Base-by-base conservation (phyloP, 768 basidiomycete genomes). In the Daedaleopsis sinensis region DNA sequence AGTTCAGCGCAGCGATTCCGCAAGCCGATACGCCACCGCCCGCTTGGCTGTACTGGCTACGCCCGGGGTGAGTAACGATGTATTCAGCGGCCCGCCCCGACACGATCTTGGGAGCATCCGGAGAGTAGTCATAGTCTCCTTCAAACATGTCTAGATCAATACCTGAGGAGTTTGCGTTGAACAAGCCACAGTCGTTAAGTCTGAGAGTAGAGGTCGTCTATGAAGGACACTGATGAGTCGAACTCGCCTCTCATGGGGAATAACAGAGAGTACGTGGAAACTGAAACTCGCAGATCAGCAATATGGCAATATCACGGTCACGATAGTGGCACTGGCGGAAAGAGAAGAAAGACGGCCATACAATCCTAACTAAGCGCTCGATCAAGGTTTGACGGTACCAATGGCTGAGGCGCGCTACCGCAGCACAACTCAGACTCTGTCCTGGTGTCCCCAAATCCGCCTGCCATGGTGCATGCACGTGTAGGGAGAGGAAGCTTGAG, bases 1-100 rank as follows among this genome's bases (percentile, higher is more conserved):
- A 88, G 68, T 89, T 89, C 67, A 89, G 71, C 1, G 84, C 83
- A 23, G 88, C 88, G 24, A 90, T 77, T 18, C 89, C 89, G 62
- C 88, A 90, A 2, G 87, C 80, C 44, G 88, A 83, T 35, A 72
- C 71, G 6, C 79, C 76, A 12, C 78, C 76, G 12, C 78, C 76
- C 1, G 58, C 64, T 60, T 53, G 37, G 46, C 58, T 67, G 55
- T 88, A 89, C 64, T 89, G 88, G 48, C 87, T 82, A 13, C 82
- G 79, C 18, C 85, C 83, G 6, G 67, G 71, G 61, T 81, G 78
- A 1, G 81, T 83, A 42, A 83, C 76, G 38, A 82, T 73, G 38
- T 63, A 61, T 44, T 67, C 63, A 10, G 36, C 27, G 19, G 42
- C 10, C 12, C 47, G 10, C 7, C 62, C 58, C 2, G 62, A 59